phyloP scores from a whole-genome alignment of 192 early-diverging fungal genomes.

The Coemansia sp. region DNA sequence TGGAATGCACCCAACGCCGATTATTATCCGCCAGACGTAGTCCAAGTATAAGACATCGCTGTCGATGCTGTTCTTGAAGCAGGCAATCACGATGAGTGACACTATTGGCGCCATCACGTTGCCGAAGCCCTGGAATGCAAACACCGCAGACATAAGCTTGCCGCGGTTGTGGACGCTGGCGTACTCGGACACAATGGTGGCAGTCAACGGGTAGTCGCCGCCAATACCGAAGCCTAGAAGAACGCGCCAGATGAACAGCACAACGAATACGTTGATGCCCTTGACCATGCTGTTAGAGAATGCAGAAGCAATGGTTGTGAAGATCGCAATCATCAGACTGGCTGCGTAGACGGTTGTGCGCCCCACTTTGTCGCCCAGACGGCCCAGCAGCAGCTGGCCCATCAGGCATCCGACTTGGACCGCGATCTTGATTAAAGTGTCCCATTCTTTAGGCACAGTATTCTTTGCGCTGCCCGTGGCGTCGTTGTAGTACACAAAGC shows the following conservation, averaged over 20 bases:
- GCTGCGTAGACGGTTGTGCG: slow-evolving; percentile 87
- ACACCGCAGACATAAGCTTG: slow-evolving; percentile 84
- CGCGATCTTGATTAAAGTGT: slow-evolving; percentile 81
- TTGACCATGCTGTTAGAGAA: slow-evolving; percentile 65
- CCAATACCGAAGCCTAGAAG: slow-evolving; percentile 90
- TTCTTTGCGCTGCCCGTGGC: slow-evolving; percentile 24
- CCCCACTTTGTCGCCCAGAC: slow-evolving; percentile 81
- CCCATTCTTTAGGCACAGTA: slow-evolving; percentile 63
- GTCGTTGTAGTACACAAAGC: slow-evolving; percentile 61
- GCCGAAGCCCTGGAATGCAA: slow-evolving; percentile 91
- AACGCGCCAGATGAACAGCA: slow-evolving; percentile 82
- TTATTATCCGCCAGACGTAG: slow-evolving; percentile 85
- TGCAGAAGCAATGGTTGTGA: slow-evolving; percentile 78
- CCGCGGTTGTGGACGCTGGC: slow-evolving; percentile 75
- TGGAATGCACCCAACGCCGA: slow-evolving; percentile 83
- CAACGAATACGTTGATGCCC: slow-evolving; percentile 62
- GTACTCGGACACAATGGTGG: slow-evolving; percentile 89
- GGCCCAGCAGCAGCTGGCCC: slow-evolving; percentile 87
- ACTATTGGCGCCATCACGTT: slow-evolving; percentile 76
- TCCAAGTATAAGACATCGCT: slow-evolving; percentile 66
- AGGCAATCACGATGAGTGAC: slow-evolving; percentile 64
- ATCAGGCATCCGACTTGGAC: slow-evolving; percentile 84
- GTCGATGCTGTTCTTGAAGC: slow-evolving; percentile 63
- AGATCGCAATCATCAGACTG: slow-evolving; percentile 84
- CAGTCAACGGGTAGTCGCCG: slow-evolving; percentile 91